Base-by-base conservation (phyloP, 768 basidiomycete species). In the Boletus pseudopeckii region DNA sequence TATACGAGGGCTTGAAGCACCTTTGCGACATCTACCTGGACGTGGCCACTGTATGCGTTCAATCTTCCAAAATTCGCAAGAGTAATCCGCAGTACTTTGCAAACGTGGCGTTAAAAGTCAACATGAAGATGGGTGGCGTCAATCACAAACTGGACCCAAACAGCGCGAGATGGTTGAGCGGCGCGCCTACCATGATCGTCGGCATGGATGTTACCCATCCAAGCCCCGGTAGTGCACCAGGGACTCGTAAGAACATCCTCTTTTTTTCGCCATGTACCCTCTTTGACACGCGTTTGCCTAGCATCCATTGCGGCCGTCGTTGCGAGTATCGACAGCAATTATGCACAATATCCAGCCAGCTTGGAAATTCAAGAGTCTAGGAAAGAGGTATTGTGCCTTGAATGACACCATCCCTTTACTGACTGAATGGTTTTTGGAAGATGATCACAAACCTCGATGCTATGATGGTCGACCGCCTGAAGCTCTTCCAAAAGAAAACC, bases 191-290 rank as follows among this genome's bases (percentile, higher is more conserved):
- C 17, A 81, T 82, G 78, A 53, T 82, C 39, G 77, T 82, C 5
- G 80, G 80, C 17, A 79, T 80, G 73, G 81, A 81, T 46, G 87
- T 89, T 22, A 91, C 88, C 2, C 90, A 92, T 69, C 89, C 90
- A 20, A 86, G 90, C 18, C 84, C 82, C 5, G 85, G 85, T 2
- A 88, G 86, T 53, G 77, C 82, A 57, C 63, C 65, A 28, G 78
- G 81, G 14, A 81, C 81, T 17, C 77, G 69, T 70, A 52, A 53
- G 70, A 37, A 39, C 26, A 15, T 52, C 0, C 8, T 24, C 37
- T 17, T 18, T 39, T 39, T 9, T 38, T 30, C 13, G 2, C n/a
- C 11, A 10, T 40, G 17, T 36, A 10, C 26, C n/a, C 4, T 51
- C 14, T 45, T 18, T 54, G 30, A 62, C 18, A 5, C 3, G 20